Percentiles rank a stretch among this genome's conserved stretches.
Evolutionary conservation across 768 basidiomycete species (phyloP).

Genomic region (Neoboletus subvelutipes): DNA sequence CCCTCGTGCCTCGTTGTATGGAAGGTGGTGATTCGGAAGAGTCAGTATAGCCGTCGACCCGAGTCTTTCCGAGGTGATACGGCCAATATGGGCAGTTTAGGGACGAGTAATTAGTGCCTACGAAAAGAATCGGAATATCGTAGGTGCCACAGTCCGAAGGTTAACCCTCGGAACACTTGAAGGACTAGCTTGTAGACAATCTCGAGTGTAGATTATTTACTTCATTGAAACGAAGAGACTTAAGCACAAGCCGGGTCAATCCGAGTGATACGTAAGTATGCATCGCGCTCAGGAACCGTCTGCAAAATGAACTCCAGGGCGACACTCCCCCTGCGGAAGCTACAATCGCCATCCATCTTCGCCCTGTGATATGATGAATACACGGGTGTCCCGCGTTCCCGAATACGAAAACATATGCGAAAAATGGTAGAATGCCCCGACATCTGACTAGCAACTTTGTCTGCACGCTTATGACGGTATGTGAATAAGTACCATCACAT

Average conservation of each 20-base stretch:
- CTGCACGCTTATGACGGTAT: not conserved
- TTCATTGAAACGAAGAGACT: not conserved
- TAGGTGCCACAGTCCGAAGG: not conserved
- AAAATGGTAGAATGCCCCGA: not conserved
- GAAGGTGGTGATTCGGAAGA: constrained; percentile 15
- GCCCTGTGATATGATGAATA: not conserved
- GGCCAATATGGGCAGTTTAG: constrained; percentile 1
- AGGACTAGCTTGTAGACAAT: not conserved
- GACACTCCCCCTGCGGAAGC: constrained; percentile 3
- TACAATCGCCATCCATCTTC: constrained; percentile 1
- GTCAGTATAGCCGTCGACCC: constrained; percentile 1
- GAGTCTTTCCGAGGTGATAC: constrained; percentile 13
- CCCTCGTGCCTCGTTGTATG: constrained; percentile 18
- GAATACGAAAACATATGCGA: constrained; percentile 5
- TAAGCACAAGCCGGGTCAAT: constrained; percentile 7
- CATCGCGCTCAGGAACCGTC: constrained; percentile 9
- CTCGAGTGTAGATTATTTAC: not conserved
- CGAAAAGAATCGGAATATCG: not conserved
- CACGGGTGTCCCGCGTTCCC: constrained; percentile 5
- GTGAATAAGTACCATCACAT: not conserved
- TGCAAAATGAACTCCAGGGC: constrained; percentile 14
- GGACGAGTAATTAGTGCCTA: not conserved
- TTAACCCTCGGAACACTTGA: not conserved
- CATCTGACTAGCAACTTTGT: not conserved
- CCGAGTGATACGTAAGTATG: constrained; percentile 14